Evolutionary conservation across 345 rosid genomes (phyloP), one percentile per base, ranked within the genome.

Genomic region (Syzygium aqueum): DNA sequence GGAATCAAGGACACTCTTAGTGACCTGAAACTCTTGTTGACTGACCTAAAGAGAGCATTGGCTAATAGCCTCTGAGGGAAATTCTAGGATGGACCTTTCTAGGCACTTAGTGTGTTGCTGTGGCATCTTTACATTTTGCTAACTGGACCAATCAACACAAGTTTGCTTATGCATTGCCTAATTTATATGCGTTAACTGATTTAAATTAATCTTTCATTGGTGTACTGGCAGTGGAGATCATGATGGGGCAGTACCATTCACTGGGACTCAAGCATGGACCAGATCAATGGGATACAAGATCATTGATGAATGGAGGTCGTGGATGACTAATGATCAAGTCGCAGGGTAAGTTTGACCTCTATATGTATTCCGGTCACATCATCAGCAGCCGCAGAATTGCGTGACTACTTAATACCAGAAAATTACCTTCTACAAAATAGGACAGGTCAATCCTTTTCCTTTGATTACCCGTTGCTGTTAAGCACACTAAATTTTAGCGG

Each of bases 161-260:
- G 23, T 53, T 10, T 53, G 53, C 40, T 11, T 30, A 22, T 53
- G 22, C 28, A 51, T 50, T 7, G 25, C 51, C 8, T 40, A 11
- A 19, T 37, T 37, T 37, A 77, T 30, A 28, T 53, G 67, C n/a
- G 30, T 2, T 54, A n/a, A 54, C 59, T 50, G 52, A 46, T 27
- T 22, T 33, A 23, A 17, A 5, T 10, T 77, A 43, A 53, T 53
- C 19, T 21, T 51, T 80, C 53, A 53, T 63, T 51, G 28, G 43
- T 37, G 54, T 67, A 30, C 78, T 28, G n/a, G 28, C 90, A 89
- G 91, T 57, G 89, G 90, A 52, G 89, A 89, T 73, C 88, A 89
- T 43, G 88, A 84, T 33, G 28, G 0, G 23, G 28, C 0, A 67
- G 56, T 86, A 28, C 87, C 90, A 0, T 86, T 51, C 87, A 86